phyloP scores from a whole-genome alignment of 257 asterid species.

The Scutellaria baicalensis region DNA sequence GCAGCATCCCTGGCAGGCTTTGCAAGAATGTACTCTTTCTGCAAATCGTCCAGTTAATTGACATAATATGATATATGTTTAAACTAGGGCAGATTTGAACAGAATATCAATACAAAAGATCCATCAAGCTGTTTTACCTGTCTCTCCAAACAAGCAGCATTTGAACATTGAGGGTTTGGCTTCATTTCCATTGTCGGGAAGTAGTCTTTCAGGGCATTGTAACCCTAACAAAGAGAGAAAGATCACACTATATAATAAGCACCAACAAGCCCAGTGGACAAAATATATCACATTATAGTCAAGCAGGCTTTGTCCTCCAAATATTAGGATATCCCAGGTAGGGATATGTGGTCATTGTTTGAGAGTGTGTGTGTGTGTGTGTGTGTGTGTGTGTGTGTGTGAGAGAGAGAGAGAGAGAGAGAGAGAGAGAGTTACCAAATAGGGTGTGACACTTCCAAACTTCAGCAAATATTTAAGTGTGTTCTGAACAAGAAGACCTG shows the following conservation, averaged over 20 bases:
- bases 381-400: not conserved
- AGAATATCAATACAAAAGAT: not conserved
- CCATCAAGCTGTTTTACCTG: slow-evolving; percentile 45
- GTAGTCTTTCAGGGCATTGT: slow-evolving; percentile 92
- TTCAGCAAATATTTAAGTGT: slow-evolving; percentile 84
- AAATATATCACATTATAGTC: not conserved
- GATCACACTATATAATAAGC: not conserved
- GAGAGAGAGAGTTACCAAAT: slow-evolving; percentile 52
- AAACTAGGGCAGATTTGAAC: not conserved
- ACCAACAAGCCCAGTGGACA: not conserved
- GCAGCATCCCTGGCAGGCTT: slow-evolving; percentile 96
- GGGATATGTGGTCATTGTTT: no score
- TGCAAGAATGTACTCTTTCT: slow-evolving; percentile 69
- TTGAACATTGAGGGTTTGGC: slow-evolving; percentile 94
- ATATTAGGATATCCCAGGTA: not conserved
- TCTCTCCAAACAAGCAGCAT: slow-evolving; percentile 90
- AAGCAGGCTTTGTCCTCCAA: not conserved
- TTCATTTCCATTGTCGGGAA: slow-evolving; percentile 98
- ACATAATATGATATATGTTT: not conserved
- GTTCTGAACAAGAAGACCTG: slow-evolving; percentile 95
- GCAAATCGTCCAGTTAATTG: slow-evolving; percentile 12
- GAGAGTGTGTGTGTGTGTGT: no score
- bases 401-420: not conserved
- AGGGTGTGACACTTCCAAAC: slow-evolving; percentile 87
- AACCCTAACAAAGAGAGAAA: slow-evolving; percentile 52